Base-by-base conservation (phyloP, 768 basidiomycete genomes). In the Boletales sp. region DNA sequence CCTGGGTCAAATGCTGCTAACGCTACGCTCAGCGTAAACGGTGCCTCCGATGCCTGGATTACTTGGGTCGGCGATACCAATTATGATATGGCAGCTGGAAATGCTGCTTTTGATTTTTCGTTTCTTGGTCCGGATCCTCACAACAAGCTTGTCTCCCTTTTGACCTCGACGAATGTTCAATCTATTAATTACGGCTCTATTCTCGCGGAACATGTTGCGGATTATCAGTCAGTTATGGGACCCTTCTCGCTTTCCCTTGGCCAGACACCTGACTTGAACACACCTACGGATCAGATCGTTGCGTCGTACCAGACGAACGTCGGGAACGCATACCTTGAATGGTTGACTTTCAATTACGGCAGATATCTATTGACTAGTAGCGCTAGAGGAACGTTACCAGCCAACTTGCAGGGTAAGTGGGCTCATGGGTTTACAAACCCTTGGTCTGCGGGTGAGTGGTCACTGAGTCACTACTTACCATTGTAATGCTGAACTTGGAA, bases 321-420 rank as follows among this genome's bases (percentile, higher is more conserved):
- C 8, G 84, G 83, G 7, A 79, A 87, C 53, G 58, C 75, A 31
- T 88, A 88, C 59, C 55, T 90, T 21, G 87, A 90, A 62, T 87
- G 84, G 85, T 43, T 90, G 34, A 50, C 81, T 53, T 88, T 89
- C 67, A 87, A 88, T 61, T 83, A 75, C 57, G 87, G 85, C 18
- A 71, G 87, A 44, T 88, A 89, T 56, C 59, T 89, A 59, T 71
- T 88, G 18, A 70, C 74, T 25, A 76, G 77, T 51, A 85, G 84
- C 56, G 78, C 82, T 9, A 71, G 85, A 54, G 84, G 87, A 2
- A 55, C 56, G 2, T 70, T 90, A 18, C 87, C 87, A 0, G 78
- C 85, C 8, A 89, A 89, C 63, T 57, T 90, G 51, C 87, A 88
- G 57, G 87, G 86, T 0, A 82, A 82, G 56, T 89, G 87, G 87